Percentiles rank a stretch among this genome's conserved stretches.
Evolutionary conservation across 768 basidiomycete species (phyloP).

Genomic region (Suillus tomentosus): DNA sequence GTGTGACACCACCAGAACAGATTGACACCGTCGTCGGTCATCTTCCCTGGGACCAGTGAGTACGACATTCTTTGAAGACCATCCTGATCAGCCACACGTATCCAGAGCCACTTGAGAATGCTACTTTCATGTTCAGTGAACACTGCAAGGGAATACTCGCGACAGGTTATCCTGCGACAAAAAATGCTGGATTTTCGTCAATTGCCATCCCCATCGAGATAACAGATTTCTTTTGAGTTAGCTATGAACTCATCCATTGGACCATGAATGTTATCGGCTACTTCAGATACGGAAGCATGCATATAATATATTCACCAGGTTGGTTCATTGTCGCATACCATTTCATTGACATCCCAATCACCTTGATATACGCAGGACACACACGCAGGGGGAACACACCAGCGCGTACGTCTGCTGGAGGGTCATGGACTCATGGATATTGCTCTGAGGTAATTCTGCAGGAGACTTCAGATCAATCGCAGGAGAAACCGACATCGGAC

Average conservation of each 20-base stretch:
- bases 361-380: constrained; percentile 37
- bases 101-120: constrained; percentile 41
- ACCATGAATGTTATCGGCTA: constrained; percentile 51
- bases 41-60: constrained; percentile 51
- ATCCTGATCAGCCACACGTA: constrained; percentile 20
- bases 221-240: constrained; percentile 38
- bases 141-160: constrained; percentile 32
- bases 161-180: constrained; percentile 45
- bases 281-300: constrained; percentile 60
- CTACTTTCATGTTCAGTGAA: no score
- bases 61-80: neutral
- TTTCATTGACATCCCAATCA: neutral
- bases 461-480: constrained; percentile 56
- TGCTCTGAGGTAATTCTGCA: constrained; percentile 56
- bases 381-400: constrained; percentile 54
- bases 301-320: constrained; percentile 57
- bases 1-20: constrained; percentile 45
- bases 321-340: neutral
- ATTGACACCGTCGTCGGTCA: constrained; percentile 51
- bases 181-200: constrained; percentile 28
- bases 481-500: constrained; percentile 43
- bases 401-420: constrained; percentile 53
- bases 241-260: constrained; percentile 44
- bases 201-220: constrained; percentile 31
- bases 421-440: constrained; percentile 47